A percentile compares a stretch with the other conserved stretches of the same genome.
Conservation (phyloP, 2,329 filamentous ascomycete genomes). For the Aspergillus sergii region DNA sequence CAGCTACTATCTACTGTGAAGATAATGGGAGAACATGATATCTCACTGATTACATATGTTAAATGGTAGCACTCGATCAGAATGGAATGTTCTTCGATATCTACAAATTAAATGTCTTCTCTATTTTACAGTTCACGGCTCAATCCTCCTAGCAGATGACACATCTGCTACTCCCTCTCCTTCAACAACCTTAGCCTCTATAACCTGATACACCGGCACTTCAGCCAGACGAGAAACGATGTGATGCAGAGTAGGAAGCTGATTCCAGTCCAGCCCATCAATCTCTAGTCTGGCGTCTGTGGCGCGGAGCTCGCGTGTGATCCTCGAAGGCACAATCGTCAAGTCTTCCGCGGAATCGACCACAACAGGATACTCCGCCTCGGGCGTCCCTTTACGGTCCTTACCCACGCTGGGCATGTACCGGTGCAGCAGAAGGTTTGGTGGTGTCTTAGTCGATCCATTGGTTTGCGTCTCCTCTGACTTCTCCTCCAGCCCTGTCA, state of each 20-base stretch:
- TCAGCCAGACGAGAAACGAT: slow-evolving; percentile 55
- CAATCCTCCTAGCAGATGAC: slow-evolving; percentile 18
- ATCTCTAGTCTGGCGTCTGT: slow-evolving; percentile 51
- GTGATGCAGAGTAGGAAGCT: slow-evolving; percentile 63
- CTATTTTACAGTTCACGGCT: background rate
- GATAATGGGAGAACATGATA: too few relatives aligned
- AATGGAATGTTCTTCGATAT: too few relatives aligned
- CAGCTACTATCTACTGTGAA: too few relatives aligned
- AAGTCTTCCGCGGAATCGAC: slow-evolving; percentile 35
- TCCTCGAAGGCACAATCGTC: slow-evolving; percentile 30
- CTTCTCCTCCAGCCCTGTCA: slow-evolving; percentile 37
- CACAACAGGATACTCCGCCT: slow-evolving; percentile 57
- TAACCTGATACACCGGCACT: slow-evolving; percentile 59
- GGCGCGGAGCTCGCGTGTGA: slow-evolving; percentile 29
- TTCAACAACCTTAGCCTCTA: slow-evolving; percentile 59
- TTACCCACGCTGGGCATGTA: slow-evolving; percentile 61
- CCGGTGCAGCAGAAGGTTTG: slow-evolving; percentile 54
- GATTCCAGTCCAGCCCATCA: slow-evolving; percentile 55
- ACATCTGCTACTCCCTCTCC: slow-evolving; percentile 53
- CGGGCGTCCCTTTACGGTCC: slow-evolving; percentile 51
- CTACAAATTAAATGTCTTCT: background rate
- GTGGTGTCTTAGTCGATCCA: slow-evolving; percentile 45
- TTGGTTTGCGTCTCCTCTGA: slow-evolving; percentile 22
- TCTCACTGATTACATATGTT: too few relatives aligned
- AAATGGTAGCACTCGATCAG: rapidly evolving